phyloP scores from a whole-genome alignment of 2,329 filamentous ascomycete species.

The Furcasterigmium sp. region DNA sequence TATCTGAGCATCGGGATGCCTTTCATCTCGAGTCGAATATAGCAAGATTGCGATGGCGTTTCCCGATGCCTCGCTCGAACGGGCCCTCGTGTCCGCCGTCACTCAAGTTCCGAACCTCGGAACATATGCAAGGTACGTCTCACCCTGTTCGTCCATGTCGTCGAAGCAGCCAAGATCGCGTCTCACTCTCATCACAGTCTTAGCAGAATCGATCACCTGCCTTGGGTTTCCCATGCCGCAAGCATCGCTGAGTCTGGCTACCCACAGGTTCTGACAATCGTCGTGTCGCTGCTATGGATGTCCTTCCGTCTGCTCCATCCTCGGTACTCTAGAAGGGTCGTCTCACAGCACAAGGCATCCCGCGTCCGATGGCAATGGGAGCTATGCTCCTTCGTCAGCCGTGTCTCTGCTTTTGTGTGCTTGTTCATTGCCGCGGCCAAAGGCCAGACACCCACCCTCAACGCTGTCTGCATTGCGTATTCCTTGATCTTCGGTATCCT shows the following conservation, averaged over 20 bases:
- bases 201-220: neutral
- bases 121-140: neutral
- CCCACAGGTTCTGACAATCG: constrained; percentile 30
- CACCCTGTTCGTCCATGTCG: no score
- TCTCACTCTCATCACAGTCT: neutral
- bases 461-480: constrained; percentile 31
- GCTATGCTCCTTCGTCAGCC: constrained; percentile 32
- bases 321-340: constrained; percentile 19
- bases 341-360: constrained; percentile 24
- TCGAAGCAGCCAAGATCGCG: neutral
- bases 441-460: constrained; percentile 27
- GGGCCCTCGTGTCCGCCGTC: neutral
- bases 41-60: neutral
- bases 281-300: constrained; percentile 29
- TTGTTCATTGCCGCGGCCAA: constrained; percentile 27
- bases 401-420: constrained; percentile 33
- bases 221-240: neutral
- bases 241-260: constrained; percentile 33
- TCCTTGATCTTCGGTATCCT: constrained; percentile 37
- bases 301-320: constrained; percentile 25
- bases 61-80: neutral
- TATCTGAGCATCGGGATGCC: no score
- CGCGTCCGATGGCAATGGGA: constrained; percentile 36
- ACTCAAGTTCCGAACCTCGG: neutral
- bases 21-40: neutral